These are phyloP conservation scores for Gentiana straminea DNA, from an alignment of 257 asterid genomes.

Conservation along the genomic window DNA sequence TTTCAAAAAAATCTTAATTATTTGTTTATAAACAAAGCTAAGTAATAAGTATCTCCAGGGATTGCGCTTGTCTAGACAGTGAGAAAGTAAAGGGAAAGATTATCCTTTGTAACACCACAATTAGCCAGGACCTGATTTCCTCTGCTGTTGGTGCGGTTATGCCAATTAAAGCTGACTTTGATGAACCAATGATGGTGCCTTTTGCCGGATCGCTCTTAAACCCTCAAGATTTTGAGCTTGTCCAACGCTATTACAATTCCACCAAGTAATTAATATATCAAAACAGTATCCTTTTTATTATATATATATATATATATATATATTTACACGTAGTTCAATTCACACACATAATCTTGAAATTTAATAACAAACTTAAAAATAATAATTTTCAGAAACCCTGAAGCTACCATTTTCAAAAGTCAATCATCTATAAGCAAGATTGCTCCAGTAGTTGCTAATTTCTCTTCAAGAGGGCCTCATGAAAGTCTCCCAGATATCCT, in stretches of 20 bases:
- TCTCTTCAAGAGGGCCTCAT: slow-evolving; percentile 20
- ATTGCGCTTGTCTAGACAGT: slow-evolving; percentile 1
- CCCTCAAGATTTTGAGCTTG: background rate
- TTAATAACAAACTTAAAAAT: no score
- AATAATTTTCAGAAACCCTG: slow-evolving; percentile 1
- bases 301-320: no score
- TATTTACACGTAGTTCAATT: no score
- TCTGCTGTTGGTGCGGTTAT: slow-evolving; percentile 24
- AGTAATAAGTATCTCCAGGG: no score
- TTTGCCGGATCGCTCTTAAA: slow-evolving; percentile 14
- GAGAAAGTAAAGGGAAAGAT: slow-evolving; percentile 28
- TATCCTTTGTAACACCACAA: slow-evolving; percentile 10
- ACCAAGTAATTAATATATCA: slow-evolving; percentile 3
- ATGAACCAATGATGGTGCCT: slow-evolving; percentile 14
- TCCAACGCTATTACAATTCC: slow-evolving; percentile 5
- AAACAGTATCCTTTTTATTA: no score
- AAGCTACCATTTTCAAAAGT: slow-evolving; percentile 3
- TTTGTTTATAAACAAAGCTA: no score
- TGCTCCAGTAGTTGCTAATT: slow-evolving; percentile 13
- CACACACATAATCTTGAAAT: background rate
- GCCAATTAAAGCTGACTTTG: background rate
- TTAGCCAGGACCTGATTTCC: background rate
- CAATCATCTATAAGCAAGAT: background rate
- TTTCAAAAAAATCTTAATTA: no score
- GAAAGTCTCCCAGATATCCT: slow-evolving; percentile 1